These are phyloP conservation scores for Populus hybrid DNA, from an alignment of 441 rosid species.

Conservation along the genomic window DNA sequence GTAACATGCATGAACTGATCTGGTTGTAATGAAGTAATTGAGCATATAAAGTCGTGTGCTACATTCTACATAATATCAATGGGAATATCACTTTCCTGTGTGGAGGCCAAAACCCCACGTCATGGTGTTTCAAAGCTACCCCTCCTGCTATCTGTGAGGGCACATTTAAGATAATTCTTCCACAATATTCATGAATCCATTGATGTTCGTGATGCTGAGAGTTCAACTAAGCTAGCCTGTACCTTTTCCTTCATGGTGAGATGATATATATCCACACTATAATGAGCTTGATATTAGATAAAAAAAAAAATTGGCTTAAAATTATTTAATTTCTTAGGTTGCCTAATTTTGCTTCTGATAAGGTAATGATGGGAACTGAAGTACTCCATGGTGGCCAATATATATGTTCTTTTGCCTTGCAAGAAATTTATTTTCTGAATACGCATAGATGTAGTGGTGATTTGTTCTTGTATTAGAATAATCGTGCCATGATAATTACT, in stretches of 20 bases:
- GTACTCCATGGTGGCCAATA: neutral
- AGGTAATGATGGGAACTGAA: neutral
- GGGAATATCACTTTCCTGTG: neutral
- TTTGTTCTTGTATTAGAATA: neutral
- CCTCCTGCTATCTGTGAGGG: neutral
- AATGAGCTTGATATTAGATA: neutral
- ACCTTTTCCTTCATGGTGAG: neutral
- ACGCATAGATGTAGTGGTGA: neutral
- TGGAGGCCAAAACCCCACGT: neutral
- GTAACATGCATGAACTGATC: neutral
- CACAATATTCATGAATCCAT: neutral
- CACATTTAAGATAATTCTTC: neutral
- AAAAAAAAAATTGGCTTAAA: neutral
- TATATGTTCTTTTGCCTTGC: neutral
- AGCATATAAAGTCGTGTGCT: neutral
- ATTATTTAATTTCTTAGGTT: no score
- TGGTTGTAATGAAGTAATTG: neutral
- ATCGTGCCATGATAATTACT: neutral
- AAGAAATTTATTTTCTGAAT: neutral
- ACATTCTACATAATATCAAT: neutral
- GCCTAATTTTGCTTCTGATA: no score
- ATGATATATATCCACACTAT: neutral
- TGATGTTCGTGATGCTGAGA: neutral
- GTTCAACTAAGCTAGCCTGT: neutral
- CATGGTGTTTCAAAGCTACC: neutral